Evolutionary conservation across 1,284 basidiomycete genomes (phyloP).

Genomic region (Testicularia cyperi): DNA sequence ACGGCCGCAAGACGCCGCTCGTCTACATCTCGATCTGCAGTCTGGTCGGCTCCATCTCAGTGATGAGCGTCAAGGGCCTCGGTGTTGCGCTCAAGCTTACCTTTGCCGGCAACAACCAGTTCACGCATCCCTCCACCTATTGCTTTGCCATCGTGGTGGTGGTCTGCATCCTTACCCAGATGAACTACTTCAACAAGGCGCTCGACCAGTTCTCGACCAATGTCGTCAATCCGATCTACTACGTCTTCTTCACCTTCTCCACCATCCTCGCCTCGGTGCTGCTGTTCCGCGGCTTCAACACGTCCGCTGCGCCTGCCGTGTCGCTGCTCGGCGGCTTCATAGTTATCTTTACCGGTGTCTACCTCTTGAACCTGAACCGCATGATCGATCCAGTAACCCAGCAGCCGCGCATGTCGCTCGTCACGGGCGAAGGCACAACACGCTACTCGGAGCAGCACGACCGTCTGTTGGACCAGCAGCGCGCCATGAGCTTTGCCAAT

Average conservation of each 20-base stretch:
- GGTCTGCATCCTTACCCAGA: conserved; percentile 87
- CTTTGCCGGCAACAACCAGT: conserved; percentile 89
- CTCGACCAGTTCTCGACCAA: conserved; percentile 96
- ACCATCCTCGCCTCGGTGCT: conserved; percentile 93
- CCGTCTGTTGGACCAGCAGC: conserved; percentile 40
- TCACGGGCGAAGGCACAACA: conserved; percentile 51
- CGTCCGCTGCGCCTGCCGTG: conserved; percentile 67
- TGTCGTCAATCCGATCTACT: conserved; percentile 98
- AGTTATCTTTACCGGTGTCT: conserved; percentile 59
- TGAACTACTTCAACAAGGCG: conserved; percentile 99
- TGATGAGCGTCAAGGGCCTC: conserved; percentile 95
- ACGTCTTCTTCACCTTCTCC: conserved; percentile 95
- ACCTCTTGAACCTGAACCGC: conserved; percentile 57
- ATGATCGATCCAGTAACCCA: conserved; percentile 49
- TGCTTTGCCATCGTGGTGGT: conserved; percentile 83
- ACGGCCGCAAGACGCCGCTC: conserved; percentile 83
- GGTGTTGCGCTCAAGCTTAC: conserved; percentile 96
- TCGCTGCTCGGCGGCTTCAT: conserved; percentile 58
- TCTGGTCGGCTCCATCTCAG: conserved; percentile 75
- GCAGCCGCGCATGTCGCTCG: conserved; percentile 51
- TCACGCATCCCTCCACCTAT: conserved; percentile 90
- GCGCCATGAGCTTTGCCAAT: conserved; percentile 29
- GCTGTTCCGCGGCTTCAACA: conserved; percentile 96
- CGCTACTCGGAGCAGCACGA: conserved; percentile 47
- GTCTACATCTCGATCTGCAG: conserved; percentile 95